phyloP scores from a whole-genome alignment of 2,329 filamentous ascomycete genomes.

The Penicillium fuscoglaucum region DNA sequence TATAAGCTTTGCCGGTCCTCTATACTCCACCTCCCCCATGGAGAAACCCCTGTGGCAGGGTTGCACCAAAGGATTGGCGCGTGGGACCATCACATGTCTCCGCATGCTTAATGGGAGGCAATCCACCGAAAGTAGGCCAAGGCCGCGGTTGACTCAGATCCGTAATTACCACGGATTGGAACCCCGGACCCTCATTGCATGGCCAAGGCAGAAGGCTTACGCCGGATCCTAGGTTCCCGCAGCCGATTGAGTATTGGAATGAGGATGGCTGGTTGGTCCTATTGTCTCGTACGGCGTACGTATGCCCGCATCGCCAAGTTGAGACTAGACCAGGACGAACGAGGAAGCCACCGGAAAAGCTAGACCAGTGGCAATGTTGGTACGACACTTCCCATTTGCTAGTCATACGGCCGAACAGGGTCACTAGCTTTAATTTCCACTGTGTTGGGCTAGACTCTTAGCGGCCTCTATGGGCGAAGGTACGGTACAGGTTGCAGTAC shows the following conservation, averaged over 20 bases:
- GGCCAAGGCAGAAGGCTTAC: conserved; percentile 17
- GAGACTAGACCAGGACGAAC: conserved; percentile 1
- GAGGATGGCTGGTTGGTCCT: neutral
- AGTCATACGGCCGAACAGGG: neutral
- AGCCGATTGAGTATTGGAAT: conserved; percentile 5
- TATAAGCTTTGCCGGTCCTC: conserved; percentile 21
- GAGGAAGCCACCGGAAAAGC: neutral
- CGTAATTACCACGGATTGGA: conserved; percentile 10
- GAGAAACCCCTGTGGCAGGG: conserved; percentile 5
- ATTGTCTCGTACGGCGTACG: conserved; percentile 10
- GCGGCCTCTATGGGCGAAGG: neutral
- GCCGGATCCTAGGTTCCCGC: conserved; percentile 9
- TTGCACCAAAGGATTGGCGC: conserved; percentile 10
- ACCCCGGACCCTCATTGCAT: conserved; percentile 9
- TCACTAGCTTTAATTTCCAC: conserved; percentile 2
- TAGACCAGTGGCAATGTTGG: conserved; percentile 5
- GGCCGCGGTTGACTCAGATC: conserved; percentile 23
- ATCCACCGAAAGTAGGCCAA: conserved; percentile 5
- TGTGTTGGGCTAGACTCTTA: neutral
- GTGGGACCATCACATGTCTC: conserved; percentile 17
- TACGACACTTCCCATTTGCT: neutral
- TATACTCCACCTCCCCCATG: neutral
- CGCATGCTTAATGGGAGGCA: conserved; percentile 10
- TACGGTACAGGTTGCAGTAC: neutral
- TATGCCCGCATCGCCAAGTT: conserved; percentile 12